Evolutionary conservation across 768 basidiomycete species (phyloP).

Genomic region (Boletus barrowsii): DNA sequence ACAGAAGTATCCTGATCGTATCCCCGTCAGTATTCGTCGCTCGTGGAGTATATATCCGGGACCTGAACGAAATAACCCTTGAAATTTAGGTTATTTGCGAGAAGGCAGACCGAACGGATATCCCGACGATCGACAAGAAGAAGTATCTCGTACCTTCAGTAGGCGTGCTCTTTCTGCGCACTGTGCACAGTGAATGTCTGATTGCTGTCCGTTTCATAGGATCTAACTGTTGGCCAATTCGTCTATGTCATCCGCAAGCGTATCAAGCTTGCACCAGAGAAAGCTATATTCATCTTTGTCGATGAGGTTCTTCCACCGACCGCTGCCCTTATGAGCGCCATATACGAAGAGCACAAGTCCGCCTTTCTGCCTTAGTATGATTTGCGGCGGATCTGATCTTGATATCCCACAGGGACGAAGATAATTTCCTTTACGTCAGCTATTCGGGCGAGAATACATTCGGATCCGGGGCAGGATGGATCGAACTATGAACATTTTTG

Average conservation of each 20-base stretch:
- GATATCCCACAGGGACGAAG: slow-evolving; percentile 75
- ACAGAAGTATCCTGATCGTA: slow-evolving; percentile 98
- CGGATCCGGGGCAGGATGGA: slow-evolving; percentile 44
- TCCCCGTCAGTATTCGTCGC: slow-evolving; percentile 64
- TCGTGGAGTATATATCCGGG: slow-evolving; percentile 1
- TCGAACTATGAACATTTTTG: slow-evolving; percentile 30
- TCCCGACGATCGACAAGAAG: slow-evolving; percentile 99
- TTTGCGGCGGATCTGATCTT: slow-evolving; percentile 26
- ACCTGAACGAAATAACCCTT: slow-evolving; percentile 9
- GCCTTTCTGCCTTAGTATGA: slow-evolving; percentile 29
- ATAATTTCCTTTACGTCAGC: slow-evolving; percentile 97
- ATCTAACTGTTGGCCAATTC: slow-evolving; percentile 96
- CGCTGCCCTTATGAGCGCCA: slow-evolving; percentile 96
- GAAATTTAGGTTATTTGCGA: slow-evolving; percentile 90
- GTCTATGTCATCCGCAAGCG: slow-evolving; percentile 99
- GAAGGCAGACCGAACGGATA: slow-evolving; percentile 97
- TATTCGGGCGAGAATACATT: slow-evolving; percentile 99
- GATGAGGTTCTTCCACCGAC: slow-evolving; percentile 98
- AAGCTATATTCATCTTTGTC: slow-evolving; percentile 99
- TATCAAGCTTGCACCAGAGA: slow-evolving; percentile 99
- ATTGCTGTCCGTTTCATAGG: slow-evolving; percentile 45
- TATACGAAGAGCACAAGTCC: slow-evolving; percentile 99
- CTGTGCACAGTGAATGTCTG: slow-evolving; percentile 23
- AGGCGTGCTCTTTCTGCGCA: slow-evolving; percentile 28
- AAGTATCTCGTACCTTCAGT: slow-evolving; percentile 99